Percentiles rank a stretch among this genome's conserved stretches.
Conservation (phyloP, 805 yeast genomes). For the Pichia gijzeniarum region DNA sequence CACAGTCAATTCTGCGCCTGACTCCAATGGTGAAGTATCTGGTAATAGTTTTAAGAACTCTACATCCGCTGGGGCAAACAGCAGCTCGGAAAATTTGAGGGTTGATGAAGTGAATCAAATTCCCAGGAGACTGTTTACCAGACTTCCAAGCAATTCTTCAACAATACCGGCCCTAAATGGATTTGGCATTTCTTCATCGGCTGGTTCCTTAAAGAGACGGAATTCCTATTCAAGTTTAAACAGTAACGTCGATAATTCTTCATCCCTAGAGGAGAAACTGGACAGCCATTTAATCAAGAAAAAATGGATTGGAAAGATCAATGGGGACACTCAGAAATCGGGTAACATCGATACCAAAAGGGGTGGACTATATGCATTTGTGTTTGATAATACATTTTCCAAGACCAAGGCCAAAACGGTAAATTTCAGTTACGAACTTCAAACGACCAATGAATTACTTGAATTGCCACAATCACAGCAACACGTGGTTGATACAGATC, state of each 20-base stretch:
- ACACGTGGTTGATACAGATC: neutral
- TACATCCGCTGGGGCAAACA: neutral
- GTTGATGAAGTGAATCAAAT: conserved; percentile 28
- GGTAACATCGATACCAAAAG: conserved; percentile 53
- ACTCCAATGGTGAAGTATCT: neutral
- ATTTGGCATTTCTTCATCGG: neutral
- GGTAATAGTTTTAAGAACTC: neutral
- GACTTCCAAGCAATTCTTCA: neutral
- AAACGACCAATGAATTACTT: neutral
- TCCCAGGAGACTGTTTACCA: conserved; percentile 24
- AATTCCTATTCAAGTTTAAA: neutral
- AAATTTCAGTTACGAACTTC: conserved; percentile 43
- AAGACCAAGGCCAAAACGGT: conserved; percentile 79
- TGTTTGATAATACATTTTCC: conserved; percentile 88
- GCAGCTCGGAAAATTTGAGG: conserved; percentile 18
- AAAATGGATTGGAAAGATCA: conserved; percentile 49
- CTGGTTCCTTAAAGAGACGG: neutral
- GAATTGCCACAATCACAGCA: neutral
- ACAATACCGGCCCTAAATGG: neutral
- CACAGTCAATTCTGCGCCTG: neutral
- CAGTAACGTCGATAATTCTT: conserved; percentile 1
- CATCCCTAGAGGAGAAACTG: conserved; percentile 48
- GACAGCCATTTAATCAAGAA: conserved; percentile 45
- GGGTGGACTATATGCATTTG: conserved; percentile 77
- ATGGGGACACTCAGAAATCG: conserved; percentile 53